Percentiles rank a stretch among this genome's conserved stretches.
phyloP scores from a whole-genome alignment of 208 protist genomes.

The Wallacemonas sp. region DNA sequence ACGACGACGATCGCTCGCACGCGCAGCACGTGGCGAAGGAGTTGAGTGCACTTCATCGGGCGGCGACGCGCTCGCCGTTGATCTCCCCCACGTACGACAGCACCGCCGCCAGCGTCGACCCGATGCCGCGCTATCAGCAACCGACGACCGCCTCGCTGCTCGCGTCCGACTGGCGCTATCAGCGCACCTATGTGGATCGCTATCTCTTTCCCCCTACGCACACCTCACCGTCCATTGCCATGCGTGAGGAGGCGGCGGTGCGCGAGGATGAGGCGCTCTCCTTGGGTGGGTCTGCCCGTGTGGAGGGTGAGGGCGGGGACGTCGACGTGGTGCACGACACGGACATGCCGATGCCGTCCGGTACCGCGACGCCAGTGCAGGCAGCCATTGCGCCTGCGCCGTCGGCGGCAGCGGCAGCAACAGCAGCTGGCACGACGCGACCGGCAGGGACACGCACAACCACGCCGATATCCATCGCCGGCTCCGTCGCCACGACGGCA shows the following conservation, averaged over 20 bases:
- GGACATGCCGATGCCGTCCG: background rate
- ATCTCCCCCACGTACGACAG: background rate
- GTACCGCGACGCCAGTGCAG: background rate
- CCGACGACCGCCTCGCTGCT: slow-evolving; percentile 62
- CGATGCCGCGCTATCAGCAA: slow-evolving; percentile 39
- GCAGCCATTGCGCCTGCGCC: no score
- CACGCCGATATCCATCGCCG: background rate
- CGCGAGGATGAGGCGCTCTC: background rate
- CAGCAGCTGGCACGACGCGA: background rate
- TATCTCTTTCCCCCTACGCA: slow-evolving; percentile 37
- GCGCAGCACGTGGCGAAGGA: background rate
- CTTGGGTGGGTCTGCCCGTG: no score
- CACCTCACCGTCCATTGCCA: background rate
- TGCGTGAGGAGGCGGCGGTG: background rate
- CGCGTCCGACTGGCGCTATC: slow-evolving; percentile 73
- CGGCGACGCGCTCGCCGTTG: background rate
- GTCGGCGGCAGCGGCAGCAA: background rate
- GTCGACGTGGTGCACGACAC: background rate
- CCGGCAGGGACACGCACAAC: background rate
- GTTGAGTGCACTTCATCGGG: background rate
- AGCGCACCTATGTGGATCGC: slow-evolving; percentile 67
- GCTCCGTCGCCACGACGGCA: background rate
- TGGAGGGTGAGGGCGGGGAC: background rate
- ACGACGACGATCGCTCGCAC: slow-evolving; percentile 11
- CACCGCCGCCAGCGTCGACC: background rate